Conservation (phyloP, 768 basidiomycete species). For the Boletus eberwhitei region DNA sequence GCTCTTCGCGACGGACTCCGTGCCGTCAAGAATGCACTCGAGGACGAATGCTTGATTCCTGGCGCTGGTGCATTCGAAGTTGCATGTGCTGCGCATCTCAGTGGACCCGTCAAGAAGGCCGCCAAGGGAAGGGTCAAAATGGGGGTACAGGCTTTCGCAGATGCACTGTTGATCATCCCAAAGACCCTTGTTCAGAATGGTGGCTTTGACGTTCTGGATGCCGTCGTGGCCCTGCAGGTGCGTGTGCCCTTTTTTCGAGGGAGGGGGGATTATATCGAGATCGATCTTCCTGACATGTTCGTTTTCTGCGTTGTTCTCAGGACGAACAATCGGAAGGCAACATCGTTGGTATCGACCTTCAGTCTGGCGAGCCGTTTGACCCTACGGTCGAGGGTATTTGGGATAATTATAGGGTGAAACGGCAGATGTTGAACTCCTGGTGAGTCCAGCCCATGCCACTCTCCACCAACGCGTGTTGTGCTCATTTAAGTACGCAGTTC, state of each 20-base stretch:
- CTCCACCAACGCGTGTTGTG: conserved; percentile 18
- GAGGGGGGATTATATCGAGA: background rate
- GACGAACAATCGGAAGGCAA: conserved; percentile 96
- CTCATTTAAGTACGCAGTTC: conserved; percentile 49
- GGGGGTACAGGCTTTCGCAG: conserved; percentile 96
- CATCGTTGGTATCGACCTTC: conserved; percentile 84
- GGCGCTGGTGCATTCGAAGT: conserved; percentile 99
- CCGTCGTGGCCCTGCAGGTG: conserved; percentile 87
- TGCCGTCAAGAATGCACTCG: conserved; percentile 94
- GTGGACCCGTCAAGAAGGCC: conserved; percentile 71
- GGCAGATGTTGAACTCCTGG: conserved; percentile 98
- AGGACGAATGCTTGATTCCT: conserved; percentile 84
- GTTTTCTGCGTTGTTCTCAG: conserved; percentile 34
- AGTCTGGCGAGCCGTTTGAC: conserved; percentile 94
- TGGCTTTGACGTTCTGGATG: conserved; percentile 95
- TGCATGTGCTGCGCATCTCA: conserved; percentile 82
- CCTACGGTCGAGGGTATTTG: conserved; percentile 95
- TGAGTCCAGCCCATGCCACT: conserved; percentile 36
- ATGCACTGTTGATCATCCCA: conserved; percentile 90
- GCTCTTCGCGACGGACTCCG: conserved; percentile 96
- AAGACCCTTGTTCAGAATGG: conserved; percentile 96
- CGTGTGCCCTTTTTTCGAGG: conserved; percentile 16
- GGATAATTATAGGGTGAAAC: conserved; percentile 99
- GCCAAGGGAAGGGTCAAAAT: conserved; percentile 96
- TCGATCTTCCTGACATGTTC: conserved; percentile 9